Evolutionary conservation across 2,329 filamentous ascomycete species (phyloP), one percentile per base, ranked within the genome.

Genomic region (Bertia moriformis): DNA sequence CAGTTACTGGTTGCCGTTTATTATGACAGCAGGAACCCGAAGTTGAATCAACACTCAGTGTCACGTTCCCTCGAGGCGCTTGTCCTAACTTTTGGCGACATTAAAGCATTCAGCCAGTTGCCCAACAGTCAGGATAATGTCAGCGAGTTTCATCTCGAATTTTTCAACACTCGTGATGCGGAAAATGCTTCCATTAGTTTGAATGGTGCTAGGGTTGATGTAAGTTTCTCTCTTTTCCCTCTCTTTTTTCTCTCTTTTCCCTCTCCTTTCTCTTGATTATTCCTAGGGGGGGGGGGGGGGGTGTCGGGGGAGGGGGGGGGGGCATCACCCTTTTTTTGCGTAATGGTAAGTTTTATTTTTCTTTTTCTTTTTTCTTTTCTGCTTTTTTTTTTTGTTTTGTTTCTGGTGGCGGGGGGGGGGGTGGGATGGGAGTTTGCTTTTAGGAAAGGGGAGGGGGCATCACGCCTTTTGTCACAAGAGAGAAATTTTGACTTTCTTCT

Each of bases 81-180:
- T 33, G 49, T 55, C 14, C 49, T 49, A 38, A 55, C 52, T 14
- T 61, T 58, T 44, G 60, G 60, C 14, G 51, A 56, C 29, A 44
- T 63, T 40, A 59, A 56, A 43, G 47, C 52, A 2, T 56, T 62
- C 39, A 47, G 49, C 19, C 42, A 48, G 19, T 37, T 55, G 10
- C 48, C 48, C 14, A 48, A 44, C 19, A 45, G 46, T 10, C 52
- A 57, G 39, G 45, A 46, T 13, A 53, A 53, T 22, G 44, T 54
- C 30, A 49, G 52, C 19, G 51, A 58, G 20, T 60, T 60, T 41
- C 54, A 54, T 41, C 48, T 57, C 27, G 60, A 63, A 39, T 63
- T 56, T 43, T 60, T 51, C 43, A 54, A 62, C 42, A 55, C 52
- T 32, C 49, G 51, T 38, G 50, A 53, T 38, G 54, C 58, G 4